Evolutionary conservation across 345 rosid species (phyloP).

Genomic region (Carallia pectinifolia): DNA sequence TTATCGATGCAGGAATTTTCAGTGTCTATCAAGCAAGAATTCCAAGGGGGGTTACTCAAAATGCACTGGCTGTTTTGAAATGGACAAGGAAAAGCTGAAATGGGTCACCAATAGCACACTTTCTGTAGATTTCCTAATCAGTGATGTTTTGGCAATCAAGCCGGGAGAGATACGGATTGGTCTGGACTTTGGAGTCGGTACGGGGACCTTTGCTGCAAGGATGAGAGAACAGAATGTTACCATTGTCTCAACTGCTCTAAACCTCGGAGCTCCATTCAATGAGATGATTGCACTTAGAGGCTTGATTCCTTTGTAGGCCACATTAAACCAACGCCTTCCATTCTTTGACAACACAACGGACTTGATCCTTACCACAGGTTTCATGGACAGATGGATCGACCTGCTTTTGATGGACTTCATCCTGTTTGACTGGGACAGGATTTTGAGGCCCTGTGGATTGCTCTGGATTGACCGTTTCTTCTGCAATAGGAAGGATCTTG

Average conservation of each 20-base stretch:
- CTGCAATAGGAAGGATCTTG: conserved; percentile 64
- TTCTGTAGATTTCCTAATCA: too few relatives aligned
- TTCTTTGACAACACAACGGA: conserved; percentile 90
- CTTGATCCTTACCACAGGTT: conserved; percentile 66
- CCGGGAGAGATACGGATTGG: conserved; percentile 69
- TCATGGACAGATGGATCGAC: conserved; percentile 86
- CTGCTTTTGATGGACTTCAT: conserved; percentile 73
- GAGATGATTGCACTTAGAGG: conserved; percentile 87
- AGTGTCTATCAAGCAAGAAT: conserved; percentile 24
- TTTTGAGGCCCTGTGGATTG: conserved; percentile 81
- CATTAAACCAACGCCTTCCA: conserved; percentile 82
- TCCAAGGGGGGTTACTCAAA: too few relatives aligned
- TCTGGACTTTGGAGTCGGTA: conserved; percentile 64
- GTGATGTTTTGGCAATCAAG: conserved; percentile 48
- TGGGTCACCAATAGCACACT: too few relatives aligned
- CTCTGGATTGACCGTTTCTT: conserved; percentile 85
- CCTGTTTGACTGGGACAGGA: conserved; percentile 81
- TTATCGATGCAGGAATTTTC: conserved; percentile 69
- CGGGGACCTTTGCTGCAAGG: conserved; percentile 87
- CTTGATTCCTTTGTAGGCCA: conserved; percentile 59
- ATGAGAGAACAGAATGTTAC: conserved; percentile 80
- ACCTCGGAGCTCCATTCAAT: conserved; percentile 85
- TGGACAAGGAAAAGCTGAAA: too few relatives aligned
- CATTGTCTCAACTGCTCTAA: conserved; percentile 66
- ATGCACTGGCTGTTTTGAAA: too few relatives aligned